Conservation (phyloP, 2,329 filamentous ascomycete species). For the Graphiopsis chlorocephala region DNA sequence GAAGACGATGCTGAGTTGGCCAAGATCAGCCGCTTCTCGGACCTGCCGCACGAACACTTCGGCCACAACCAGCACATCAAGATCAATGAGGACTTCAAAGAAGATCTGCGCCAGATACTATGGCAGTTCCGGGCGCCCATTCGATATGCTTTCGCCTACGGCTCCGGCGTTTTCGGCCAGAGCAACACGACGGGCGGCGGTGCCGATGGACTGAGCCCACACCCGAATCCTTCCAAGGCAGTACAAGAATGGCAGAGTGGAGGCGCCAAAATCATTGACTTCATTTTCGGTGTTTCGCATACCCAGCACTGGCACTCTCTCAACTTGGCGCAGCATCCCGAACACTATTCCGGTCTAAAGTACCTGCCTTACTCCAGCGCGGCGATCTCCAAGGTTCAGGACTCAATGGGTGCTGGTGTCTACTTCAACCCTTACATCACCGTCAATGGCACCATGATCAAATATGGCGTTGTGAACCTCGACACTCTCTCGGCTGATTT, state of each 20-base stretch:
- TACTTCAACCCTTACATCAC: constrained; percentile 97
- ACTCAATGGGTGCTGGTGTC: constrained; percentile 84
- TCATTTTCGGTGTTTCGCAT: constrained; percentile 93
- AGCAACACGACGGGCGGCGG: constrained; percentile 40
- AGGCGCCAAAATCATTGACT: constrained; percentile 94
- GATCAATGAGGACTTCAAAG: constrained; percentile 93
- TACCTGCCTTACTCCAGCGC: constrained; percentile 70
- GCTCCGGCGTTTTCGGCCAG: constrained; percentile 93
- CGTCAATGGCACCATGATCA: constrained; percentile 92
- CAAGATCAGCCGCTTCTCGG: constrained; percentile 69
- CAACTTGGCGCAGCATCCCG: constrained; percentile 81
- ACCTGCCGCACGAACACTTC: constrained; percentile 76
- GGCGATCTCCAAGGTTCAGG: constrained; percentile 79
- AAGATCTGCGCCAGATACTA: constrained; percentile 79
- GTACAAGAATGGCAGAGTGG: constrained; percentile 83
- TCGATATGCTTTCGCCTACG: constrained; percentile 94
- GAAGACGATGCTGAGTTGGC: constrained; percentile 68
- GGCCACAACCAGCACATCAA: constrained; percentile 95
- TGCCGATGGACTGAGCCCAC: constrained; percentile 60
- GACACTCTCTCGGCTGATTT: constrained; percentile 85
- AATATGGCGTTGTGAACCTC: constrained; percentile 95
- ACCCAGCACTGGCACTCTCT: constrained; percentile 96
- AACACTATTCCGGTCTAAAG: constrained; percentile 87
- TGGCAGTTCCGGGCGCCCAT: constrained; percentile 93
- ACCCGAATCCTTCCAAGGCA: constrained; percentile 77